Evolutionary conservation across 2,329 filamentous ascomycete genomes (phyloP).

Genomic region (Zymoseptoria pseudotritici): DNA sequence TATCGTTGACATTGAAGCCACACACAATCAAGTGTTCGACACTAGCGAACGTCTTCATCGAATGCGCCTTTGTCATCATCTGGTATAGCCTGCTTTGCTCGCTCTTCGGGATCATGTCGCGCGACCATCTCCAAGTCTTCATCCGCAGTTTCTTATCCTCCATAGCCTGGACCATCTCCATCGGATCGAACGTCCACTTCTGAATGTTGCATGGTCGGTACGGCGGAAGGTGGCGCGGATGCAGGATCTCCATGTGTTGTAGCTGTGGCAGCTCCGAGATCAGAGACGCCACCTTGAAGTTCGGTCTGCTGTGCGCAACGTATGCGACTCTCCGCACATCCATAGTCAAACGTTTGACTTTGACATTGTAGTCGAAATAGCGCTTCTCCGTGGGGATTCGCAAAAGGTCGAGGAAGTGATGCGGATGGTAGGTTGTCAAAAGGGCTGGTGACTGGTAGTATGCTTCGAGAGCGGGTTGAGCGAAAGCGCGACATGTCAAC

Average conservation of each 20-base stretch:
- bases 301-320: conserved; percentile 46
- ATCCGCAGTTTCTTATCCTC: conserved; percentile 42
- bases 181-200: conserved; percentile 60
- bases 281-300: conserved; percentile 51
- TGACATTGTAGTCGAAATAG: conserved; percentile 57
- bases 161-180: conserved; percentile 58
- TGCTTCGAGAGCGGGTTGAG: conserved; percentile 31
- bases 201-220: conserved; percentile 50
- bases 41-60: conserved; percentile 42
- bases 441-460: conserved; percentile 29
- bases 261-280: conserved; percentile 60
- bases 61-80: conserved; percentile 30
- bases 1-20: conserved; percentile 26
- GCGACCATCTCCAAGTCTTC: conserved; percentile 49
- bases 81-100: conserved; percentile 16
- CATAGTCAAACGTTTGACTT: conserved; percentile 62
- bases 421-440: conserved; percentile 23
- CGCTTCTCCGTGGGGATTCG: conserved; percentile 19
- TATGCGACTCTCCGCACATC: conserved; percentile 56
- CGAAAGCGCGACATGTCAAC: conserved; percentile 28
- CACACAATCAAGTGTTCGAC: conserved; percentile 54
- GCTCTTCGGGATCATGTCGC: conserved; percentile 22
- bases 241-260: conserved; percentile 62
- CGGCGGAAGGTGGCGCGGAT: conserved; percentile 60
- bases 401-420: conserved; percentile 27